Evolutionary conservation across 805 yeast species (phyloP).

Genomic region (Yarrowia keelungensis): DNA sequence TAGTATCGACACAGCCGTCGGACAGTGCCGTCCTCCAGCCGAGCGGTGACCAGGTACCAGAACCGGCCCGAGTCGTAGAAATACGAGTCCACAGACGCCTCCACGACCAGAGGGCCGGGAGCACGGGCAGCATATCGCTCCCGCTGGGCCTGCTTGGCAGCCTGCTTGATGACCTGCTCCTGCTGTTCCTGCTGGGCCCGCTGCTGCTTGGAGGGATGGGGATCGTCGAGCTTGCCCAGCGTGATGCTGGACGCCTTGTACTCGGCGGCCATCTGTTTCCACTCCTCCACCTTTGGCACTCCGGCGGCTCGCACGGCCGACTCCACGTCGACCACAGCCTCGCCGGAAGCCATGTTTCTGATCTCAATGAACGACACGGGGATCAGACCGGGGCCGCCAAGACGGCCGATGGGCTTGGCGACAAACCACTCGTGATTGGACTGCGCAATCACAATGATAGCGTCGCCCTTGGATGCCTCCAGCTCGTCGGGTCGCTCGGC

Average conservation of each 20-base stretch:
- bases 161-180: slow-evolving; percentile 37
- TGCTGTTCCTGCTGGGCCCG: slow-evolving; percentile 34
- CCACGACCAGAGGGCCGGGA: slow-evolving; percentile 52
- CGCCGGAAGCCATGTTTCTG: slow-evolving; percentile 73
- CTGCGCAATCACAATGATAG: slow-evolving; percentile 92
- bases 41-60: slow-evolving; percentile 80
- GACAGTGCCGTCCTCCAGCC: slow-evolving; percentile 68
- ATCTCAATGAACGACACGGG: slow-evolving; percentile 90
- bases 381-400: slow-evolving; percentile 97
- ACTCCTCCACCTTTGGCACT: slow-evolving; percentile 91
- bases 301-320: slow-evolving; percentile 69
- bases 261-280: slow-evolving; percentile 90
- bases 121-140: slow-evolving; percentile 12
- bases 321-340: slow-evolving; percentile 61
- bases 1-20: slow-evolving; percentile 85
- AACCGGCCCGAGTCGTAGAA: slow-evolving; percentile 84
- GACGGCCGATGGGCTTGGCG: slow-evolving; percentile 91
- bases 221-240: slow-evolving; percentile 58
- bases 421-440: slow-evolving; percentile 97
- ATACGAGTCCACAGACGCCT: slow-evolving; percentile 79
- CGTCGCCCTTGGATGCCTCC: slow-evolving; percentile 83
- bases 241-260: slow-evolving; percentile 91
- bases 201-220: slow-evolving; percentile 36
- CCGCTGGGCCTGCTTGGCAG: slow-evolving; percentile 16
- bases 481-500: slow-evolving; percentile 88